Evolutionary conservation across 352 stramenopile genomes (phyloP).

Genomic region (Globisporangium canariense): DNA sequence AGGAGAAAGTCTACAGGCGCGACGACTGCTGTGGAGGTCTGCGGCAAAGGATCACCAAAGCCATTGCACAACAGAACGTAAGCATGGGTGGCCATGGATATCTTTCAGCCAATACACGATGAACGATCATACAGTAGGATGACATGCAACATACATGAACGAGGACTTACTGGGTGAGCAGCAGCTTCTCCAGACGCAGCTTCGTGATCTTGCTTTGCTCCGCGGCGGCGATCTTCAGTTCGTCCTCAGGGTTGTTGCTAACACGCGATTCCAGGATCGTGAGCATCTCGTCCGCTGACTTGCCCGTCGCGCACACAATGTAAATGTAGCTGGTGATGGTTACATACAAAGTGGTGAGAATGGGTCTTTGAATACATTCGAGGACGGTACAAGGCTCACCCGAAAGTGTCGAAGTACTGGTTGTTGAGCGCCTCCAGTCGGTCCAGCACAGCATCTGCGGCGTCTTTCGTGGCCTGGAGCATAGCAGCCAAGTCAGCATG

Average conservation of each 20-base stretch:
- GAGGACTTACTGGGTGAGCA: constrained; percentile 54
- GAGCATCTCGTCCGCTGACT: constrained; percentile 75
- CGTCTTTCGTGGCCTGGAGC: constrained; percentile 47
- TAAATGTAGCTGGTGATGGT: constrained; percentile 54
- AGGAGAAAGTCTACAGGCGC: background rate
- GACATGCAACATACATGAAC: background rate
- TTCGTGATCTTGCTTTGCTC: constrained; percentile 83
- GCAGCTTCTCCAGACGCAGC: constrained; percentile 61
- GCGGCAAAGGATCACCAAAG: background rate
- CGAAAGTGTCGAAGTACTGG: constrained; percentile 65
- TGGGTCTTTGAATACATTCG: background rate
- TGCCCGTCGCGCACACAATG: constrained; percentile 78
- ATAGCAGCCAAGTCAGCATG: background rate
- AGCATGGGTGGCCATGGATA: background rate
- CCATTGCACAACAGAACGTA: background rate
- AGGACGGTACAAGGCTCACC: constrained; percentile 21
- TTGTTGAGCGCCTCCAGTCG: constrained; percentile 64
- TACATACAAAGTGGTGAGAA: background rate
- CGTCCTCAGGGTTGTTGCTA: constrained; percentile 34
- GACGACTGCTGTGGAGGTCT: background rate
- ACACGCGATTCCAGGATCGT: constrained; percentile 59
- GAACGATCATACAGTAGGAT: background rate
- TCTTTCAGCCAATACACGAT: background rate
- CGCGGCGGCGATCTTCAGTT: constrained; percentile 53
- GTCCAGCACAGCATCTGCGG: constrained; percentile 45